These are phyloP conservation scores for Breynia disticha DNA, from an alignment of 441 rosid genomes.

Conservation along the genomic window DNA sequence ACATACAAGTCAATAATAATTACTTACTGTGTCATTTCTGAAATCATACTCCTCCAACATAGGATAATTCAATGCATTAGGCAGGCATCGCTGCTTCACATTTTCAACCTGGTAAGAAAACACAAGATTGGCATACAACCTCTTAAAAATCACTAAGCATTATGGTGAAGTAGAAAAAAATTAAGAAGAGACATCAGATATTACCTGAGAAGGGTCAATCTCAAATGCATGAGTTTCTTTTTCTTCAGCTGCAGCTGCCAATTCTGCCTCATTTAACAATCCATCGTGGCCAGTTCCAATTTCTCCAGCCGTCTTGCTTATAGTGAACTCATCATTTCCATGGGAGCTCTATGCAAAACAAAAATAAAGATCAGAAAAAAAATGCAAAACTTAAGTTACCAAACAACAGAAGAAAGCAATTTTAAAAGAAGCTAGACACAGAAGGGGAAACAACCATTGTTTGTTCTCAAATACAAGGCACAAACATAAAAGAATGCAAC, in stretches of 20 bases:
- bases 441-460: too few relatives aligned
- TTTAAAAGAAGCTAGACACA: too few relatives aligned
- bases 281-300: slow-evolving; percentile 49
- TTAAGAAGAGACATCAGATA: not conserved
- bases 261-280: slow-evolving; percentile 70
- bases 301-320: slow-evolving; percentile 74
- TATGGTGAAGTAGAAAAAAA: too few relatives aligned
- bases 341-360: slow-evolving; percentile 27
- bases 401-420: not conserved
- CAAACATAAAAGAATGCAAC: too few relatives aligned
- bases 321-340: slow-evolving; percentile 55
- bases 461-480: too few relatives aligned
- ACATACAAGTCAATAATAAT: not conserved
- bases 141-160: not conserved
- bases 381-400: not conserved
- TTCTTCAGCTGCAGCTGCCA: slow-evolving; percentile 89
- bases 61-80: slow-evolving; percentile 88
- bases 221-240: slow-evolving; percentile 90
- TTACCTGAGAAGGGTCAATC: slow-evolving; percentile 71
- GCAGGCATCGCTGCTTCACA: slow-evolving; percentile 94
- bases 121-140: slow-evolving; percentile 1
- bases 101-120: slow-evolving; percentile 64
- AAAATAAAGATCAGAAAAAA: not conserved
- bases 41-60: slow-evolving; percentile 98
- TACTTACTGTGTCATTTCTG: slow-evolving; percentile 79